These are phyloP conservation scores for Arthrobotrys iridis DNA, from an alignment of 2,329 filamentous ascomycete species.

Conservation along the genomic window DNA sequence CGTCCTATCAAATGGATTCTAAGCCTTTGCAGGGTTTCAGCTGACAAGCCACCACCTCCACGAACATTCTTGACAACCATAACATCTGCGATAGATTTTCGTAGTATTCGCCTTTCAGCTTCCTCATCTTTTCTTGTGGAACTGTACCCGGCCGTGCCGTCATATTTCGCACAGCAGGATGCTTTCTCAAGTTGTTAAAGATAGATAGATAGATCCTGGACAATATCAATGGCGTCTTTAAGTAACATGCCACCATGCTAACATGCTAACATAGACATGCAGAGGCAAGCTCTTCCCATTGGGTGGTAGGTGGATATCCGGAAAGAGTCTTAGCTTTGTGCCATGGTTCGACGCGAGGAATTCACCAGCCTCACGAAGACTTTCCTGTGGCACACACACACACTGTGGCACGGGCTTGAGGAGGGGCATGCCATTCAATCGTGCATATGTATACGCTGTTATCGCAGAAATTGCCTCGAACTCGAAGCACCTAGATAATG, in stretches of 20 bases:
- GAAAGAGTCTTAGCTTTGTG: neutral
- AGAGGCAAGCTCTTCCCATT: neutral
- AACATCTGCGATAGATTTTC: slow-evolving; percentile 2
- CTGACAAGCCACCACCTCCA: slow-evolving; percentile 30
- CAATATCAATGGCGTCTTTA: too few species aligned
- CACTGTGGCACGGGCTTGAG: neutral
- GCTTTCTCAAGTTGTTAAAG: too few species aligned
- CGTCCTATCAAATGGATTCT: slow-evolving; percentile 16
- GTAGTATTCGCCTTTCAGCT: slow-evolving; percentile 2
- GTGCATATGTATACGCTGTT: slow-evolving; percentile 22
- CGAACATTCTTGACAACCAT: slow-evolving; percentile 6
- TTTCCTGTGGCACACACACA: slow-evolving; percentile 2
- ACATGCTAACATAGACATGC: neutral
- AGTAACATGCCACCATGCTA: neutral
- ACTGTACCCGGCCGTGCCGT: slow-evolving; percentile 3
- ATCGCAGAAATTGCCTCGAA: slow-evolving; percentile 21
- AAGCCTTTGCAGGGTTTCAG: slow-evolving; percentile 27
- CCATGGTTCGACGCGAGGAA: neutral
- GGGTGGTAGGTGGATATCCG: neutral
- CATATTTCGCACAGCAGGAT: neutral
- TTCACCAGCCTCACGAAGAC: neutral
- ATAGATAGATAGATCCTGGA: too few species aligned
- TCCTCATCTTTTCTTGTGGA: slow-evolving; percentile 22
- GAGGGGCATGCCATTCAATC: slow-evolving; percentile 18
- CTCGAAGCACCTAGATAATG: slow-evolving; percentile 1